Percentiles rank a stretch among this genome's conserved stretches.
Conservation (phyloP, 768 basidiomycete species). For the Cyathus striatus region DNA sequence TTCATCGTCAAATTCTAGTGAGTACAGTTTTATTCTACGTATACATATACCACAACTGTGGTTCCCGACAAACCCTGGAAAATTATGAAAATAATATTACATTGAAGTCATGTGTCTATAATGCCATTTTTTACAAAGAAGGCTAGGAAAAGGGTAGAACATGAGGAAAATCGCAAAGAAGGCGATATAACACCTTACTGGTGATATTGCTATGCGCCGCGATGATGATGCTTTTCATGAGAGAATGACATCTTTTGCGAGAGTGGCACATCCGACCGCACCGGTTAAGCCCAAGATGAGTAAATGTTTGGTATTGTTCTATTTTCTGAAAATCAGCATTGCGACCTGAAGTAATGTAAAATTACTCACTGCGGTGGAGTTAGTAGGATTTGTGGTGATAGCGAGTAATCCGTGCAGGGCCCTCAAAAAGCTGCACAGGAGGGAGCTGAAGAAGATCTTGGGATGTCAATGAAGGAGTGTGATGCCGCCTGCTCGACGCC, state of each 20-base stretch:
- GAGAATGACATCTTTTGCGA: slow-evolving; percentile 6
- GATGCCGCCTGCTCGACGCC: slow-evolving; percentile 16
- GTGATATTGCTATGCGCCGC: too few species aligned
- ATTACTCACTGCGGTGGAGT: slow-evolving; percentile 11
- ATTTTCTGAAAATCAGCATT: too few species aligned
- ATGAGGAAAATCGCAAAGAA: too few species aligned
- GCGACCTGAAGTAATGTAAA: too few species aligned
- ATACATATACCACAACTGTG: too few species aligned
- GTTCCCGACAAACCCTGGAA: too few species aligned
- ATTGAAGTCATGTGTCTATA: too few species aligned
- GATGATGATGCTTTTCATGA: too few species aligned
- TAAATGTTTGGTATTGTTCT: background rate
- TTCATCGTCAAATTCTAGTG: background rate
- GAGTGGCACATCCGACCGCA: slow-evolving; percentile 12
- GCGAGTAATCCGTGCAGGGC: slow-evolving; percentile 33
- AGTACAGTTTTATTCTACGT: background rate
- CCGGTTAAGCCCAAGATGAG: slow-evolving; percentile 1
- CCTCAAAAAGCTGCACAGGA: slow-evolving; percentile 38
- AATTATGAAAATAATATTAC: too few species aligned
- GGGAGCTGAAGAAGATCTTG: slow-evolving; percentile 29
- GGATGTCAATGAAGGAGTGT: slow-evolving; percentile 12
- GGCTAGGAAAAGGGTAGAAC: too few species aligned
- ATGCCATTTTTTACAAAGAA: too few species aligned
- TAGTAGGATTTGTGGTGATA: slow-evolving; percentile 18
- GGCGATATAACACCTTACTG: too few species aligned